Evolutionary conservation across 257 asterid genomes (phyloP).

Genomic region (Perilla frutescens): DNA sequence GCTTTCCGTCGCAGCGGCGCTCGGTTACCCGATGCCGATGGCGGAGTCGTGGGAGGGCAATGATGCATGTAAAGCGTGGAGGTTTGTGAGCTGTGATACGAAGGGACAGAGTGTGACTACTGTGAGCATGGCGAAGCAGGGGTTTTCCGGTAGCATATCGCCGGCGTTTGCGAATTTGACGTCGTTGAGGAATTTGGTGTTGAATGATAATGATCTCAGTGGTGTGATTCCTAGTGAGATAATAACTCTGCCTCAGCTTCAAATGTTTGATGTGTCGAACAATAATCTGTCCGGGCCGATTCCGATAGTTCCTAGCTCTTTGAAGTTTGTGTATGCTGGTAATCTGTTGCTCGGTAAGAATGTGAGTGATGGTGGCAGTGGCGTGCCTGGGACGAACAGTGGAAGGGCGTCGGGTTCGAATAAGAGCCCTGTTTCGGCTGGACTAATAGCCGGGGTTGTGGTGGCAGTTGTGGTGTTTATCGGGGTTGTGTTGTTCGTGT

Average conservation of each 20-base stretch:
- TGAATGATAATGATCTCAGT: constrained; percentile 69
- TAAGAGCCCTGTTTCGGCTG: constrained; percentile 50
- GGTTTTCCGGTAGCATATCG: constrained; percentile 69
- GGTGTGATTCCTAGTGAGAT: constrained; percentile 65
- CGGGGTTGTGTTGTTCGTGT: constrained; percentile 64
- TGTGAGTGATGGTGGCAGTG: constrained; percentile 38
- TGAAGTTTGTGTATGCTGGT: constrained; percentile 51
- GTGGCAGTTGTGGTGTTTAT: constrained; percentile 59
- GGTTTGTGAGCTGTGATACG: constrained; percentile 64
- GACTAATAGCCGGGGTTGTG: constrained; percentile 72
- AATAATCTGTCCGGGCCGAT: constrained; percentile 74
- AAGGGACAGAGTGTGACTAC: constrained; percentile 54
- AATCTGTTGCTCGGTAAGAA: constrained; percentile 64
- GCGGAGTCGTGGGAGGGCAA: constrained; percentile 84
- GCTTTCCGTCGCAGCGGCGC: constrained; percentile 64
- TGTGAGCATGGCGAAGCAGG: constrained; percentile 57
- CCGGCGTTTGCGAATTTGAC: constrained; percentile 72
- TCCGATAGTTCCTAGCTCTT: constrained; percentile 51
- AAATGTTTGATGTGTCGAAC: constrained; percentile 74
- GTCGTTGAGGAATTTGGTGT: constrained; percentile 60
- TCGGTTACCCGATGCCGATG: constrained; percentile 68
- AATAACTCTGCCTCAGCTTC: constrained; percentile 64
- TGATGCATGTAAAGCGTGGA: constrained; percentile 69
- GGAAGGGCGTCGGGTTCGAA: constrained; percentile 45
- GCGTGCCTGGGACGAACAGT: constrained; percentile 33